Evolutionary conservation across 805 yeast species (phyloP).

Genomic region (Millerozyma miso): DNA sequence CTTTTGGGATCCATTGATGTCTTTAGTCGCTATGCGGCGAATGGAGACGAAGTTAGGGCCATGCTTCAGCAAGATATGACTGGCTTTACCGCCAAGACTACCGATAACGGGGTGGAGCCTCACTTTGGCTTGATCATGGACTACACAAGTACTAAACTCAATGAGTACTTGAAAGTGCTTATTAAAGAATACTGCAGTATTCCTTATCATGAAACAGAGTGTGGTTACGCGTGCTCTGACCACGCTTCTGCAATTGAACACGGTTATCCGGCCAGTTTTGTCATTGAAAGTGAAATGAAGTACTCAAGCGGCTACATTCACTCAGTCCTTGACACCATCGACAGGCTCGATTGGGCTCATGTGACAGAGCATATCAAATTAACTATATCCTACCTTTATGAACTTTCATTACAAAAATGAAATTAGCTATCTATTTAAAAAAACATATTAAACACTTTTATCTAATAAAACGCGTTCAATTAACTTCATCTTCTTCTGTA

Average conservation of each 20-base stretch:
- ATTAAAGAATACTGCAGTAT: constrained; percentile 62
- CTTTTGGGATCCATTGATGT: constrained; percentile 81
- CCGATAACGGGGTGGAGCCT: constrained; percentile 49
- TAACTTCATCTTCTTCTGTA: constrained; percentile 15
- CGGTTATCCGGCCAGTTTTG: constrained; percentile 83
- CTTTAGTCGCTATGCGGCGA: constrained; percentile 49
- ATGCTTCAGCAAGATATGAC: constrained; percentile 97
- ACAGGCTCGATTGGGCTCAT: constrained; percentile 72
- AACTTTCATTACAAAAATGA: constrained; percentile 41
- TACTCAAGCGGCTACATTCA: constrained; percentile 70
- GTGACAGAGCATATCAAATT: constrained; percentile 77
- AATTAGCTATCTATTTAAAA: not conserved
- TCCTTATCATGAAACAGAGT: constrained; percentile 66
- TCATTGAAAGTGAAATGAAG: constrained; percentile 70
- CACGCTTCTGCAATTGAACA: constrained; percentile 80
- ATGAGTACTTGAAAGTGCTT: constrained; percentile 57
- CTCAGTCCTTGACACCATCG: constrained; percentile 74
- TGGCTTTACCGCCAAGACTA: constrained; percentile 59
- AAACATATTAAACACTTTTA: not conserved
- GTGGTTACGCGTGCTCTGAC: constrained; percentile 94
- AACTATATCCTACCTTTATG: constrained; percentile 68
- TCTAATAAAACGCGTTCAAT: not conserved
- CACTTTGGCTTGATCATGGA: constrained; percentile 81
- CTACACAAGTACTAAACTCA: constrained; percentile 52
- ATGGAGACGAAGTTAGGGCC: constrained; percentile 56